Evolutionary conservation across 371 early-diverging fungal species (phyloP), one percentile per base, ranked within the genome.

Genomic region (Mortierella sp.): DNA sequence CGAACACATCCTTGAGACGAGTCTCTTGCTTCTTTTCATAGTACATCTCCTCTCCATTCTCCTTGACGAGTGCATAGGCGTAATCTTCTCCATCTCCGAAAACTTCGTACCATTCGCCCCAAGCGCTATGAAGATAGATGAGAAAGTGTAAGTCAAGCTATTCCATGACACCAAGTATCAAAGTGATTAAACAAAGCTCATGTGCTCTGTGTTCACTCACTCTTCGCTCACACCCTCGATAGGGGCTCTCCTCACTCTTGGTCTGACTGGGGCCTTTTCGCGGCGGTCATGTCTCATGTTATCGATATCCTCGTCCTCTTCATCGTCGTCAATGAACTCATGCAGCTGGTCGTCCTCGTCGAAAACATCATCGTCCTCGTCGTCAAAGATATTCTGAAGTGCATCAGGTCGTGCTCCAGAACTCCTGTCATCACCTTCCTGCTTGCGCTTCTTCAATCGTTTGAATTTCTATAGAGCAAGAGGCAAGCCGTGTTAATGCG

Each of bases 51-150:
- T 77, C 83, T 24, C 66, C 63, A 43, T 63, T 67, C 41, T 60
- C 66, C 52, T 76, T 74, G 55, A 83, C 62, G 65, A 96, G 76
- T 4, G 97, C 98, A 77, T 90, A 95, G 19, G 85, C 91, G 71
- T 97, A 96, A 43, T 97, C 97, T 17, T 81, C 85, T 59, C 95
- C 96, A 65, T 93, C 95, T 24, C 94, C 97, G 79, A 97, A 96
- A 22, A 96, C 90, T 51, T 95, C 94, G 61, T 90, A 88, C 78
- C 94, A 87, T 60, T 96, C 94, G 40, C 85, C 80, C 85, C 91
- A 87, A n/a, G 88, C 89, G 54, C 94, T 93, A 63, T 57, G 63
- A 44, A 16, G 4, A 27, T 24, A 19, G 17, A 25, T 53, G 37
- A 12, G n/a, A n/a, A n/a, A n/a, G n/a, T n/a, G n/a, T n/a, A n/a